Evolutionary conservation across 1,284 basidiomycete genomes (phyloP), one percentile per base, ranked within the genome.

Genomic region (Boletus hoseneyae): DNA sequence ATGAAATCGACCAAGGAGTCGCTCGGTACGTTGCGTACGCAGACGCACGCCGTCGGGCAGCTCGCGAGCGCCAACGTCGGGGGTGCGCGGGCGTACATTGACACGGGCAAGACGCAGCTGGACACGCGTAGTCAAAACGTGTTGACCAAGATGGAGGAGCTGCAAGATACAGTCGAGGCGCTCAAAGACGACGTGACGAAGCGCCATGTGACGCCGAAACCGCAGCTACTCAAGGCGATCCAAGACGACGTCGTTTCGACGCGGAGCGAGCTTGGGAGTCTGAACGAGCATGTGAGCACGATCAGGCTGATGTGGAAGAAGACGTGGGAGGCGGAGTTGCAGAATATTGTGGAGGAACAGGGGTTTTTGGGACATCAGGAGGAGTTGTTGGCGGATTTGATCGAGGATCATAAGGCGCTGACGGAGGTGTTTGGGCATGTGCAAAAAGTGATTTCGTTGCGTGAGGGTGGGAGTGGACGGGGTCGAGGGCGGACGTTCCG

Each of bases 281-380:
- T 99, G 46, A 83, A 85, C 58, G 82, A 87, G 56, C 93, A 96
- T 66, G 89, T 98, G 58, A 82, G 86, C 58, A 89, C 90, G 4
- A 83, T 97, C 61, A 94, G 91, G 64, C 94, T 96, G 43, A 91
- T 91, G 77, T 99, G 96, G 96, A 93, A 96, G 75, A 93, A 96
- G 77, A 97, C 95, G 21, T 99, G 96, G 96, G 91, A 92, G 61
- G 84, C 90, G 62, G 96, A 99, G 73, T 70, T 99, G 66, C 90
- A 93, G 73, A 92, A 93, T 58, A 95, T 99, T 53, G 90, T 98
- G 40, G 95, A 97, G 67, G 96, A 99, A 70, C 96, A 99, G 67
- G 90, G 95, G 60, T 90, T 97, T 73, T 74, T 98, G 47, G 85
- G 83, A 11, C 90, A 97, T 62, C 93, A 97, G 65, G 90, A 94